Evolutionary conservation across 2,329 filamentous ascomycete genomes (phyloP), one percentile per base, ranked within the genome.

Genomic region (Ophiocordyceps polyrhachis-furcata): DNA sequence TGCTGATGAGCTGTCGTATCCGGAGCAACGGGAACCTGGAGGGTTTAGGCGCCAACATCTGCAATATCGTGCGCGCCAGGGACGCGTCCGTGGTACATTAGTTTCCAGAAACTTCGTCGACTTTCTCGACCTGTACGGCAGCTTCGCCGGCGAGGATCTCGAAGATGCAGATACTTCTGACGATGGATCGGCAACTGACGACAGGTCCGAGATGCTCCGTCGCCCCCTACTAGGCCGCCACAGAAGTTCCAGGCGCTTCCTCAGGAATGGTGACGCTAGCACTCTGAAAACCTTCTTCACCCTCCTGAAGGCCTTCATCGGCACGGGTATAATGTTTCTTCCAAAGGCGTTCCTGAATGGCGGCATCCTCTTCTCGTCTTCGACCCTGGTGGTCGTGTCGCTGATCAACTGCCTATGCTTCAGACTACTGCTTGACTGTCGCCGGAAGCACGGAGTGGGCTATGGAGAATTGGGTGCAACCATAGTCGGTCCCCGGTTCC

Each of bases 311-410:
- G 81, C 82, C 1, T 87, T 87, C 53, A 73, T 87, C 45, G 82
- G 82, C 42, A 87, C 82, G 0, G 82, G 82, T 48, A 86, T 87
- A 58, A 84, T 87, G 76, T 87, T 87, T 55, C 59, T 87, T 41
- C 82, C 82, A 42, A 86, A 84, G 56, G 82, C 82, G 0, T 87
- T 86, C 62, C 75, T 76, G 54, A 87, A 87, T 50, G 82, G 82
- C 32, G 82, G 82, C 21, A 78, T 87, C 44, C 64, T 85, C 12
- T 87, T 87, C 56, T 85, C 81, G 0, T 79, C 76, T 0, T 61
- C 84, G 43, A 78, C 79, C 0, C 70, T 87, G 50, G 60, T 86
- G 41, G 62, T 66, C 11, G 73, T 86, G 3, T 78, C 82, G 2
- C 56, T 72, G 19, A 62, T 86, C 51, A 83, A 79, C 41, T 81